Percentiles rank a stretch among this genome's conserved stretches.
phyloP scores from a whole-genome alignment of 2,329 filamentous ascomycete genomes.

The Periconia digitata region DNA sequence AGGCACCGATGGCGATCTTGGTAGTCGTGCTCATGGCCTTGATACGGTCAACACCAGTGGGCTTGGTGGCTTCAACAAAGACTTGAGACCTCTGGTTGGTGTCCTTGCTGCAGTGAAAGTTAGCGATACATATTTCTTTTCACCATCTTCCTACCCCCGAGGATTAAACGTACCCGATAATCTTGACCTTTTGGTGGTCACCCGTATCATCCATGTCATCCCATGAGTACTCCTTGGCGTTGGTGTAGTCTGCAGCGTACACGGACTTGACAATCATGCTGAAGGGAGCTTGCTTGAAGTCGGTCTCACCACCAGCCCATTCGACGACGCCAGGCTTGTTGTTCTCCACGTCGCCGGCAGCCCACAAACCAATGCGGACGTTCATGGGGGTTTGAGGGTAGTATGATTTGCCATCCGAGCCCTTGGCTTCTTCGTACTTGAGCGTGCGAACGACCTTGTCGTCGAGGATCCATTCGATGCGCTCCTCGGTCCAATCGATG shows the following conservation, averaged over 20 bases:
- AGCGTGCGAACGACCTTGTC: slow-evolving; percentile 64
- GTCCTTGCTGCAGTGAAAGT: slow-evolving; percentile 14
- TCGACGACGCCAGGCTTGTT: slow-evolving; percentile 39
- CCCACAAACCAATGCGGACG: slow-evolving; percentile 70
- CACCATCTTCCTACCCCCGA: neutral
- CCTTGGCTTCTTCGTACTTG: slow-evolving; percentile 59
- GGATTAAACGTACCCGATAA: slow-evolving; percentile 42
- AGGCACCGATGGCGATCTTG: slow-evolving; percentile 39
- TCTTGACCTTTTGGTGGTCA: slow-evolving; percentile 58
- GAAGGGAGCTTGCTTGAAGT: slow-evolving; percentile 68
- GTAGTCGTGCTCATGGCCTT: slow-evolving; percentile 34
- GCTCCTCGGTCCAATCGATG: slow-evolving; percentile 67
- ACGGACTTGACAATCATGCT: slow-evolving; percentile 72
- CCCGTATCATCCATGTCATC: slow-evolving; percentile 57
- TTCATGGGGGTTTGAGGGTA: slow-evolving; percentile 76
- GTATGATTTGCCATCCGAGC: slow-evolving; percentile 51
- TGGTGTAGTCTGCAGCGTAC: slow-evolving; percentile 58
- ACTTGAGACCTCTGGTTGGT: slow-evolving; percentile 43
- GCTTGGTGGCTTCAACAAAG: slow-evolving; percentile 37
- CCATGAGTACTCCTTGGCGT: slow-evolving; percentile 66
- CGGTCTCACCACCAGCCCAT: slow-evolving; percentile 69
- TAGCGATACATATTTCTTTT: neutral
- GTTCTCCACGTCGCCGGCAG: slow-evolving; percentile 55
- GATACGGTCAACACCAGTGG: slow-evolving; percentile 41
- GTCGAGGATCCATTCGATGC: slow-evolving; percentile 67